These are phyloP conservation scores for Fomitopsis pulvina DNA, from an alignment of 768 basidiomycete species.

Conservation along the genomic window DNA sequence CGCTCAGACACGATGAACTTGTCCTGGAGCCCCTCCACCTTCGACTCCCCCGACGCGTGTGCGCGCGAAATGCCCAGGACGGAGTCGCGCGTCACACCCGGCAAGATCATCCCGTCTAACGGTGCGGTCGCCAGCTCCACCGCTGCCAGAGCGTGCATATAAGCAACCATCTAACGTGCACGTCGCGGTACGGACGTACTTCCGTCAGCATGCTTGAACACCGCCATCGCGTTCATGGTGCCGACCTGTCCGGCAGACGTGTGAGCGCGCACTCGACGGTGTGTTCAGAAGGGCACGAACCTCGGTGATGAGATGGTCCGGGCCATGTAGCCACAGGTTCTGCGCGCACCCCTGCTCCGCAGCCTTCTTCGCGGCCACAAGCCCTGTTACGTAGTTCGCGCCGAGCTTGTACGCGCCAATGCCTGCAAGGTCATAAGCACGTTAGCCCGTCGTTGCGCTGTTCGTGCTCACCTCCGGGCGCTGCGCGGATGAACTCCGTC, in stretches of 20 bases:
- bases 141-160: no score
- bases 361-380: slow-evolving; percentile 77
- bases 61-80: slow-evolving; percentile 44
- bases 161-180: no score
- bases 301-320: slow-evolving; percentile 44
- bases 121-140: slow-evolving; percentile 59
- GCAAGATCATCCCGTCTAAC: slow-evolving; percentile 58
- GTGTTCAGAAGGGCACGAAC: slow-evolving; percentile 16
- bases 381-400: slow-evolving; percentile 83
- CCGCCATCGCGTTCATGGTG: slow-evolving; percentile 90
- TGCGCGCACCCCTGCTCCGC: slow-evolving; percentile 75
- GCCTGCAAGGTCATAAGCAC: slow-evolving; percentile 32
- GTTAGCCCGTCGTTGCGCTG: not conserved
- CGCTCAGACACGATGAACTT: slow-evolving; percentile 60
- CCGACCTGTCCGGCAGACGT: slow-evolving; percentile 45
- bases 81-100: slow-evolving; percentile 61
- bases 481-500: slow-evolving; percentile 40
- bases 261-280: slow-evolving; percentile 16
- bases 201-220: slow-evolving; percentile 67
- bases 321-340: slow-evolving; percentile 85
- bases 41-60: slow-evolving; percentile 43
- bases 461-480: slow-evolving; percentile 36
- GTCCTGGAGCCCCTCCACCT: slow-evolving; percentile 44
- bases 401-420: slow-evolving; percentile 88
- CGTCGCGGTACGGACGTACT: slow-evolving; percentile 30